Evolutionary conservation across 768 basidiomycete genomes (phyloP).

Genomic region (Pleurotus salmoneostramineus): DNA sequence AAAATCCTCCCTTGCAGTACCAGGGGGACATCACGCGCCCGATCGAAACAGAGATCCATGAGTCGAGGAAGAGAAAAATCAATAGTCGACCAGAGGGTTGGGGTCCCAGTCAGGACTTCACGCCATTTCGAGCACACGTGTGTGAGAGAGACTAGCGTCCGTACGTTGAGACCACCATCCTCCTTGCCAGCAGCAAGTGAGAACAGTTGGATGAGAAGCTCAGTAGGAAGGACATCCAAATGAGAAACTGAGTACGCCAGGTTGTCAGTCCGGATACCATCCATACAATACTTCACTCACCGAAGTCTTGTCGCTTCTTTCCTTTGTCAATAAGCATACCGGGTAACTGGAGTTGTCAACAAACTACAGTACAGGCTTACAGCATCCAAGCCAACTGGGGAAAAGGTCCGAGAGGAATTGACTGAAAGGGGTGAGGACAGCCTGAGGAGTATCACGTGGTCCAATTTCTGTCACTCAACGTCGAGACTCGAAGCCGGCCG

Average conservation of each 20-base stretch:
- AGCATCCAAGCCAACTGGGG: no score
- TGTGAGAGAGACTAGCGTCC: not conserved
- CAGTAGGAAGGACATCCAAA: not conserved
- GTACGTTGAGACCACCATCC: not conserved
- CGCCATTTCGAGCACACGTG: not conserved
- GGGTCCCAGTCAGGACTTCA: not conserved
- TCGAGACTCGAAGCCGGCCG: no score
- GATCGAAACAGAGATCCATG: slow-evolving; percentile 16
- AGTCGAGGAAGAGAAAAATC: slow-evolving; percentile 1
- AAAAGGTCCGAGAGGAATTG: no score
- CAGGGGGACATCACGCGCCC: slow-evolving; percentile 6
- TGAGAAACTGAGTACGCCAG: not conserved
- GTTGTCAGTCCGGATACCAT: not conserved
- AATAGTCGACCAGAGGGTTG: not conserved
- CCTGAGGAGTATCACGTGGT: no score
- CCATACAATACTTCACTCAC: no score
- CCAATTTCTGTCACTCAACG: no score
- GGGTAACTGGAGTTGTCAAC: no score
- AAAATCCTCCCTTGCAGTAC: not conserved
- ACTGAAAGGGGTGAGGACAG: no score
- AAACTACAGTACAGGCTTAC: no score
- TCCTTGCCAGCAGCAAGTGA: not conserved
- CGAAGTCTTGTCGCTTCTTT: no score
- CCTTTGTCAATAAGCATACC: no score
- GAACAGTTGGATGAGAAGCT: not conserved